Evolutionary conservation across 495 filamentous ascomycete species (phyloP).

Genomic region (Aspergillus olivimuriae): DNA sequence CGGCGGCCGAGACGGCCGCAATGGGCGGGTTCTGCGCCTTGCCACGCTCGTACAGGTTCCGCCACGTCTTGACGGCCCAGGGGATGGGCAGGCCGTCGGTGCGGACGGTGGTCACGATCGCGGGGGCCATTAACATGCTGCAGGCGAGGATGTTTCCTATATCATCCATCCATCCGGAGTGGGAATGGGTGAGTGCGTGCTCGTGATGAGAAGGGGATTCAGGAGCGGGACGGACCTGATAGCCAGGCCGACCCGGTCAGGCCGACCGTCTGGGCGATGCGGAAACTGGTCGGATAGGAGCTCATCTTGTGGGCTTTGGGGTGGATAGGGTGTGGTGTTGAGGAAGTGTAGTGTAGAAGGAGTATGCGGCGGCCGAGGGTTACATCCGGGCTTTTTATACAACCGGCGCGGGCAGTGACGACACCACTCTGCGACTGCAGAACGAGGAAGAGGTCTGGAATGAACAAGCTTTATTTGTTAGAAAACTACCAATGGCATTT

Average conservation of each 20-base stretch:
- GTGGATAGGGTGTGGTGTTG: not conserved
- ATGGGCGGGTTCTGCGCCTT: slow-evolving; percentile 29
- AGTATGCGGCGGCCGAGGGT: no score
- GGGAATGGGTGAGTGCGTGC: not conserved
- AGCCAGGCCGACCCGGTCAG: slow-evolving; percentile 29
- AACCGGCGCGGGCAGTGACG: no score
- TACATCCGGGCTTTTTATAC: no score
- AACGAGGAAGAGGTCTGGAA: no score
- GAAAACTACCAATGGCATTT: no score
- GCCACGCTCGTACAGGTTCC: slow-evolving; percentile 25
- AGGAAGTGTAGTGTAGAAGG: no score
- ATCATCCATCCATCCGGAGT: no score
- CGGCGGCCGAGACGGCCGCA: slow-evolving; percentile 20
- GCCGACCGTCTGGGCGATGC: slow-evolving; percentile 27
- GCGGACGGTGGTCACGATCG: slow-evolving; percentile 21
- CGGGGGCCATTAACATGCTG: slow-evolving; percentile 26
- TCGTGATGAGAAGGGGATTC: not conserved
- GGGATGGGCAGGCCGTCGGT: slow-evolving; percentile 23
- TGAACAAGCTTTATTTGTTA: no score
- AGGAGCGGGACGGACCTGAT: slow-evolving; percentile 24
- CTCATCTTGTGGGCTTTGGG: slow-evolving; percentile 10
- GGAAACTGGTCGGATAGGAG: slow-evolving; percentile 14
- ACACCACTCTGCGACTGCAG: no score
- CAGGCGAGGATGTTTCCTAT: slow-evolving; percentile 35
- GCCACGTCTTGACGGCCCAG: slow-evolving; percentile 23